Conservation (phyloP, 169 alveolate genomes). For the Plasmodium malariae region DNA sequence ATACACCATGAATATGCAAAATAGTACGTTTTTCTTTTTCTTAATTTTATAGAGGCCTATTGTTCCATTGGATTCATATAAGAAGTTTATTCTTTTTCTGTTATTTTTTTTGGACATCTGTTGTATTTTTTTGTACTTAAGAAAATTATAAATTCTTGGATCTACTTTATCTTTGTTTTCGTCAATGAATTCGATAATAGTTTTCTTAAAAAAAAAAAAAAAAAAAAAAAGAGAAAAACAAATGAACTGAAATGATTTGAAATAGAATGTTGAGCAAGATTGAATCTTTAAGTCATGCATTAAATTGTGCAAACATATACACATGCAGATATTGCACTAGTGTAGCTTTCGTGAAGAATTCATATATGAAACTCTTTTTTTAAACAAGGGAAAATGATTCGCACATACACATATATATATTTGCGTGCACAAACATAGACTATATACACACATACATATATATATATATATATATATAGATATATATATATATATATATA, state of each 20-base stretch:
- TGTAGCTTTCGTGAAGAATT: not conserved
- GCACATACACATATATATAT: no score
- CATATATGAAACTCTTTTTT: not conserved
- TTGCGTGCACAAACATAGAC: no score
- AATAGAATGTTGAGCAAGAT: no score
- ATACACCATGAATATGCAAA: not conserved
- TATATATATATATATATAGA: no score
- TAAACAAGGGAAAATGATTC: no score
- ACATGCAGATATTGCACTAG: not conserved
- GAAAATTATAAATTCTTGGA: slow-evolving; percentile 26
- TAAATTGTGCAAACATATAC: not conserved
- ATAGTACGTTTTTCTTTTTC: slow-evolving; percentile 46
- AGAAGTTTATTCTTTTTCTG: not conserved
- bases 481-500: not conserved
- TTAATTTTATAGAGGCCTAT: slow-evolving; percentile 45
- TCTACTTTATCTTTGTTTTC: slow-evolving; percentile 54
- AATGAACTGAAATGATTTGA: no score
- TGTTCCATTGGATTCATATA: slow-evolving; percentile 47
- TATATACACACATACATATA: no score
- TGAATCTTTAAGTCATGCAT: not conserved
- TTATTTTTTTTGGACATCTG: slow-evolving; percentile 15
- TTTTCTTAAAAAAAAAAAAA: slow-evolving; percentile 46
- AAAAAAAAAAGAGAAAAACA: no score
- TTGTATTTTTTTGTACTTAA: slow-evolving; percentile 18
- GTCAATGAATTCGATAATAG: slow-evolving; percentile 35